phyloP scores from a whole-genome alignment of 306 rosid species.

The Carpinus fangiana region DNA sequence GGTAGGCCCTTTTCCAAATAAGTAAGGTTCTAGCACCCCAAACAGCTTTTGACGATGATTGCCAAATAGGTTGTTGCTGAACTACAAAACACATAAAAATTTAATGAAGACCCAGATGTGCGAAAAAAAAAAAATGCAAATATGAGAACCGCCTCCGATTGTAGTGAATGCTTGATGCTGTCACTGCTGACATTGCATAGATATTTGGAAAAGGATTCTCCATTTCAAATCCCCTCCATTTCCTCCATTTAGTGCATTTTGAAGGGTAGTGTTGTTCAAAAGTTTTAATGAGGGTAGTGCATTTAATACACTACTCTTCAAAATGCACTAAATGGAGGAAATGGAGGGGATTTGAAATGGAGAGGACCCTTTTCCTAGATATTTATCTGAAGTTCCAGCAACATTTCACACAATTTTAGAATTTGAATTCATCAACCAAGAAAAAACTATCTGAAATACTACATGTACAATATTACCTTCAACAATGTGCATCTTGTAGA shows the following conservation, averaged over 20 bases:
- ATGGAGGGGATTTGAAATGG: too few relatives aligned
- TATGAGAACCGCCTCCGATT: slow-evolving; percentile 1
- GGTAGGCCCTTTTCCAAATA: slow-evolving; percentile 34
- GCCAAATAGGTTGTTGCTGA: slow-evolving; percentile 41
- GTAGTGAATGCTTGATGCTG: slow-evolving; percentile 8
- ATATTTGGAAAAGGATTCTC: too few relatives aligned
- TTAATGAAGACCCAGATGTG: slow-evolving; percentile 6
- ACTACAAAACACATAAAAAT: slow-evolving; percentile 39
- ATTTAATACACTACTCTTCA: too few relatives aligned
- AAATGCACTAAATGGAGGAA: too few relatives aligned
- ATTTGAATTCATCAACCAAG: neutral
- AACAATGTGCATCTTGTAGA: slow-evolving; percentile 58
- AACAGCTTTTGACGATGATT: slow-evolving; percentile 32
- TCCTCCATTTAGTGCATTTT: too few relatives aligned
- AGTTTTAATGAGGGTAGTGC: too few relatives aligned
- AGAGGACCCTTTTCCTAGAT: too few relatives aligned
- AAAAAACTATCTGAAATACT: slow-evolving; percentile 7
- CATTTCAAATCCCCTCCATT: too few relatives aligned
- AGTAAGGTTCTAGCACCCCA: slow-evolving; percentile 38
- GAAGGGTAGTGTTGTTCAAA: too few relatives aligned
- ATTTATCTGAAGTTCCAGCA: neutral
- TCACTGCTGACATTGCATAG: neutral
- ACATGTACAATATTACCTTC: slow-evolving; percentile 47
- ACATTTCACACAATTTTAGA: neutral
- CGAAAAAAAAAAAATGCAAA: slow-evolving; percentile 5